Base-by-base conservation (phyloP, 441 rosid species). In the Kokia cookei region DNA sequence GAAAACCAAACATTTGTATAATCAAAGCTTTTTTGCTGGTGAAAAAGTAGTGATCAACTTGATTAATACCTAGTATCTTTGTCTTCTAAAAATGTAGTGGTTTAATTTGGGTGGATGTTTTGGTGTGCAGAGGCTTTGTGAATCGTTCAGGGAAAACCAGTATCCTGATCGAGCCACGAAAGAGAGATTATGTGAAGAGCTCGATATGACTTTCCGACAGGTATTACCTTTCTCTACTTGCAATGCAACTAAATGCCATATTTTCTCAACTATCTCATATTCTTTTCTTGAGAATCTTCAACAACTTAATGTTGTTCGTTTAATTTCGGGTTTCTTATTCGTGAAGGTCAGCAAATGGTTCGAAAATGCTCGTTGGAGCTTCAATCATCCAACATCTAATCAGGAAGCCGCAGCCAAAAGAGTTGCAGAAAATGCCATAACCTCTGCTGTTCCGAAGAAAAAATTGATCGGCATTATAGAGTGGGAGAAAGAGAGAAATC, bases 311-410 rank as follows among this genome's bases (percentile, higher is more conserved):
- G 11, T 43, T 47, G 27, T 19, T 55, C 10, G 10, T 24, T 3
- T 57, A 22, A 22, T 57, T 24, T 57, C 0, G 58, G 15, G 61
- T 12, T 53, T 40, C 43, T 73, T 2, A 43, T 43, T 45, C 71
- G 12, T 77, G 53, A 90, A 93, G 98, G 97, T 96, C 75, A 74
- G 27, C 64, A 93, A 88, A 77, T 96, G 99, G 99, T 93, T 96
- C 58, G 89, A 65, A 70, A 87, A 93, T 85, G 77, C 90, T 68
- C 97, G 99, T 15, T 89, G 94, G 94, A 84, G 84, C 76, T 82
- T 71, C 75, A 79, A 83, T 83, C 90, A 89, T 78, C 69, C 84
- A 48, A 26, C 84, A 3, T 73, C 87, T 12, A 59, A 8, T 67
- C 81, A 54, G 65, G 78, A 79, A 69, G 74, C 47, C 14, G 45